Conservation (phyloP, 2,329 filamentous ascomycete genomes). For the Alternaria panax region DNA sequence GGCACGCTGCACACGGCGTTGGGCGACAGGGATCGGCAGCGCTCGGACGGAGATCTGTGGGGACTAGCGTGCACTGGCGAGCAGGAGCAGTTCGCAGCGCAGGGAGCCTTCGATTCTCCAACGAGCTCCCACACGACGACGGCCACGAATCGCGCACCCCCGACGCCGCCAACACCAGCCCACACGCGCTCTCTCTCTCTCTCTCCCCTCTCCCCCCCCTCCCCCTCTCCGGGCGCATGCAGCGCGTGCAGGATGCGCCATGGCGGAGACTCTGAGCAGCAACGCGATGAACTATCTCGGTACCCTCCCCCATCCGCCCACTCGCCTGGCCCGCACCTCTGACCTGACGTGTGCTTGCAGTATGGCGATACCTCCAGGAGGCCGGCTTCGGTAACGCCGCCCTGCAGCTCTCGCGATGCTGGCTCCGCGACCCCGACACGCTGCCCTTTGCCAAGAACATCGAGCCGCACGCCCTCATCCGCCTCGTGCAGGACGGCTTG, state of each 20-base stretch:
- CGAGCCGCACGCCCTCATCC: constrained; percentile 65
- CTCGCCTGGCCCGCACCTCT: constrained; percentile 14
- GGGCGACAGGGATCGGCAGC: constrained; percentile 5
- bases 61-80: neutral
- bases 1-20: neutral
- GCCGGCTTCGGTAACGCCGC: constrained; percentile 64
- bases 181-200: neutral
- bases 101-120: constrained; percentile 6
- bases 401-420: constrained; percentile 67
- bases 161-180: neutral
- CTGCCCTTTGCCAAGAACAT: constrained; percentile 68
- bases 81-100: constrained; percentile 1
- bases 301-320: constrained; percentile 11
- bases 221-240: constrained; percentile 9
- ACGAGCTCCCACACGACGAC: neutral
- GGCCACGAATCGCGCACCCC: constrained; percentile 6
- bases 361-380: constrained; percentile 66
- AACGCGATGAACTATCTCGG: constrained; percentile 72
- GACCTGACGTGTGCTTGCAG: constrained; percentile 38
- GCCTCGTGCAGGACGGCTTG: constrained; percentile 70
- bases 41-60: constrained; percentile 15
- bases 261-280: constrained; percentile 58
- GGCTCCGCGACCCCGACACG: constrained; percentile 67
- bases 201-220: neutral
- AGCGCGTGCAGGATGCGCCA: constrained; percentile 48